Base-by-base conservation (phyloP, 2,329 filamentous ascomycete genomes). In the Trichophyton schoenleinii region DNA sequence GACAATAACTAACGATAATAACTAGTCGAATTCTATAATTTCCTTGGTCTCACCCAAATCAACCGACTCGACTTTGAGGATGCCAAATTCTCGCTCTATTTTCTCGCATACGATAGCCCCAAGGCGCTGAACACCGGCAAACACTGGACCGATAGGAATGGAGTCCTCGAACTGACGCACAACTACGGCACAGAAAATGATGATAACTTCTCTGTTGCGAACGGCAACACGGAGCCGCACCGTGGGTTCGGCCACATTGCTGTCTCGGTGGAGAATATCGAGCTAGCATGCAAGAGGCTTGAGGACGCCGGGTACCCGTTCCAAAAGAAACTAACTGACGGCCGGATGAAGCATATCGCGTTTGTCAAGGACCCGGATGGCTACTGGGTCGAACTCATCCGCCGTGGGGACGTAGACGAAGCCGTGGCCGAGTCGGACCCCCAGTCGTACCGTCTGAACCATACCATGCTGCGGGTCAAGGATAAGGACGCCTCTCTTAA, bases 31-130 rank as follows among this genome's bases (percentile, higher is more conserved):
- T 99, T 95, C 77, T 99, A 97, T 76, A 87, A 96, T 72, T 88
- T 90, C 74, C 83, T 99, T 18, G 94, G 94, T 68, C 85, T 97
- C 82, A 91, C 81, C 71, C 76, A 91, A 64, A 82, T 97, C 74
- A 85, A 89, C 70, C 88, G 91, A 76, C 80, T 94, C 55, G 79
- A 87, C 64, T 88, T 90, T 70, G 88, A 91, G 13, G 91, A 96
- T 63, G 84, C 84, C 74, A 96, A 95, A 71, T 97, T 97, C 74
- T 89, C 94, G 69, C 84, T 96, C 31, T 97, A 97, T 80, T 97
- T 97, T 78, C 81, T 99, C 63, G 91, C 87, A 63, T 97, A 95
- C 77, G 87, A 96, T 72, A 83, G 84, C 36, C 83, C 89, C 8
- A 79, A 82, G 42, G 87, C 92, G 13, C 77, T 83, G n/a, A 94